Conservation (phyloP, 2,329 filamentous ascomycete species). For the Ophiostoma montium region DNA sequence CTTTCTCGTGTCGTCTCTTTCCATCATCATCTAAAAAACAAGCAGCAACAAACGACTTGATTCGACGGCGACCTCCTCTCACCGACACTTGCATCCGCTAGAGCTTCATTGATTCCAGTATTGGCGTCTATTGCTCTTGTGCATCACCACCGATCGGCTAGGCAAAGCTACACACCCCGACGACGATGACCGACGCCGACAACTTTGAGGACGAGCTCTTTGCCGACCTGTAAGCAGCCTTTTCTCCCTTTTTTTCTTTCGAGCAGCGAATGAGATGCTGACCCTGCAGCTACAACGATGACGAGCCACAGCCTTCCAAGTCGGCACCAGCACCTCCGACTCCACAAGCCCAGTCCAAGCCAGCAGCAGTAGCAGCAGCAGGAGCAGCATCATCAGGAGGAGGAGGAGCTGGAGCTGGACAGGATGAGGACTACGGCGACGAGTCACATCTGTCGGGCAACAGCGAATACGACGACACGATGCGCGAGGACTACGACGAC, state of each 20-base stretch:
- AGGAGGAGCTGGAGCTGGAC: constrained; percentile 1
- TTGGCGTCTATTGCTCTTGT: neutral
- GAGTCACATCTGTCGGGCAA: neutral
- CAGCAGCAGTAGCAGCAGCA: neutral
- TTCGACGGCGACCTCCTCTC: too few species aligned
- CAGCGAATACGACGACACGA: constrained; percentile 15
- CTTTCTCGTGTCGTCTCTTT: too few species aligned
- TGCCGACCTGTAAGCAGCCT: constrained; percentile 61
- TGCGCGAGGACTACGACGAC: constrained; percentile 28
- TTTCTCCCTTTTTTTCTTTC: neutral
- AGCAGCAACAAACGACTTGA: neutral
- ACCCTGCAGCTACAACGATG: constrained; percentile 45
- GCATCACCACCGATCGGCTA: neutral
- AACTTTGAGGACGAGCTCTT: constrained; percentile 83
- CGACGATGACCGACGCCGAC: constrained; percentile 56
- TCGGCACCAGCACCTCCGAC: constrained; percentile 8
- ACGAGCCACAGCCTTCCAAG: constrained; percentile 30
- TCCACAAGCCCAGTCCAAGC: constrained; percentile 2
- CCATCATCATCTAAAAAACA: too few species aligned
- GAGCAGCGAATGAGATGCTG: too few species aligned
- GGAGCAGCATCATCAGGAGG: neutral
- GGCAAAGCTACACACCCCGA: neutral
- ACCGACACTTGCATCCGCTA: too few species aligned
- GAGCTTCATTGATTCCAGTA: too few species aligned
- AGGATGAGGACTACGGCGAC: neutral